phyloP scores from a whole-genome alignment of 2,329 filamentous ascomycete species.

The Chalaropsis thielavioides region DNA sequence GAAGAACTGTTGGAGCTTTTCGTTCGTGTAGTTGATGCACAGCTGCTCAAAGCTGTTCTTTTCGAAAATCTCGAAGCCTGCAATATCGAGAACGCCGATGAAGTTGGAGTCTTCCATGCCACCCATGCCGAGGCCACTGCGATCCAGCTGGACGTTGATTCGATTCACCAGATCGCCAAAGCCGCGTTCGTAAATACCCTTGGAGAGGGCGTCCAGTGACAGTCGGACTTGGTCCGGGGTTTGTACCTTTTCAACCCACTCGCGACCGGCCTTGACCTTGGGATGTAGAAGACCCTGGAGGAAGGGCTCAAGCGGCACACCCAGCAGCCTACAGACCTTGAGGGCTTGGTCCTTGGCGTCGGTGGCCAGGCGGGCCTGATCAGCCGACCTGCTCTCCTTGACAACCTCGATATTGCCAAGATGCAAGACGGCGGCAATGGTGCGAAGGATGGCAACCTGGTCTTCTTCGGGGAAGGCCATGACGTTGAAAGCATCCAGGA shows the following conservation, averaged over 20 bases:
- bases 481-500: conserved; percentile 84
- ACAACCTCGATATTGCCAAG: conserved; percentile 81
- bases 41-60: conserved; percentile 97
- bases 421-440: conserved; percentile 81
- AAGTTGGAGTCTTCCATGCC: conserved; percentile 74
- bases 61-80: conserved; percentile 97
- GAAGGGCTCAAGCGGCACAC: conserved; percentile 73
- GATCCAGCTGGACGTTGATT: conserved; percentile 84
- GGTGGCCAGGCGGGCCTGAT: conserved; percentile 70
- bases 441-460: conserved; percentile 68
- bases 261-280: conserved; percentile 83
- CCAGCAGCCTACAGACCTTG: conserved; percentile 69
- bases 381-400: conserved; percentile 79
- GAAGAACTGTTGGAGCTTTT: conserved; percentile 98
- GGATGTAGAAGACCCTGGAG: conserved; percentile 81
- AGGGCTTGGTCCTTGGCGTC: conserved; percentile 62
- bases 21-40: conserved; percentile 99
- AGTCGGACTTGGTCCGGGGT: conserved; percentile 92
- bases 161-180: conserved; percentile 85
- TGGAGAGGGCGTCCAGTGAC: conserved; percentile 77
- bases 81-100: conserved; percentile 96
- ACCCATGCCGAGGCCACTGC: conserved; percentile 60
- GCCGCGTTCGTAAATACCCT: conserved; percentile 92
- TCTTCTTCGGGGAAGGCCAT: conserved; percentile 88
- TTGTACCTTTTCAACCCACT: conserved; percentile 98